Evolutionary conservation across 192 early-diverging fungal species (phyloP), one percentile per base, ranked within the genome.

Genomic region (Linnemannia zychae): DNA sequence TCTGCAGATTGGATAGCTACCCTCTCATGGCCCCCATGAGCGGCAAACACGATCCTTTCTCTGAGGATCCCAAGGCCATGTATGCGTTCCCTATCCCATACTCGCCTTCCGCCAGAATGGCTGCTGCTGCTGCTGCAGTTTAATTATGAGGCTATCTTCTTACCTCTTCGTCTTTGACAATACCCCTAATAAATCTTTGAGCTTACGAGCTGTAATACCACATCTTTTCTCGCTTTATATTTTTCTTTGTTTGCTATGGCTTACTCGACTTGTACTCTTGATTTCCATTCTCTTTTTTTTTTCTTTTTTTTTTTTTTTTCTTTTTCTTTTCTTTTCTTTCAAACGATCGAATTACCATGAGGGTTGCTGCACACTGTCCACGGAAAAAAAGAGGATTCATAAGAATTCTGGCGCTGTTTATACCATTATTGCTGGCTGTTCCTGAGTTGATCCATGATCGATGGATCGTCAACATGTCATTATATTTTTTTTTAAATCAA

Each of bases 1-100:
- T 79, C 33, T 79, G 78, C 65, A 71, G 71, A 28, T 65, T 79
- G 12, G 78, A 79, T 63, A 44, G 7, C 6, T 4, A 52, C 44
- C 78, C 78, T 6, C 74, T 53, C 22, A 53, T 53, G 52, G 6
- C 4, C 0, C 52, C 52, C 52, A 53, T 6, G 6, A 7, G n/a
- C 20, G 52, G 52, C 22, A n/a, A 7, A n/a, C 22, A 7, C 52
- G 52, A 53, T 53, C 52, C 52, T 53, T 53, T 18, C 22, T 18
- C 52, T 7, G 6, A 4, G 4, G 52, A 53, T 53, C 52, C 52
- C 22, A n/a, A 53, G 52, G 12, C 52, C 52, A n/a, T n/a, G 52
- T 53, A 53, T 7, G 52, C 24, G 22, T 53, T 53, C 52, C 52
- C 52, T 22, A 53, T 53, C 22, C 22, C 52, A n/a, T 53, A 53